Evolutionary conservation across 2,329 filamentous ascomycete genomes (phyloP).

Genomic region (Phaeoacremonium minimum): DNA sequence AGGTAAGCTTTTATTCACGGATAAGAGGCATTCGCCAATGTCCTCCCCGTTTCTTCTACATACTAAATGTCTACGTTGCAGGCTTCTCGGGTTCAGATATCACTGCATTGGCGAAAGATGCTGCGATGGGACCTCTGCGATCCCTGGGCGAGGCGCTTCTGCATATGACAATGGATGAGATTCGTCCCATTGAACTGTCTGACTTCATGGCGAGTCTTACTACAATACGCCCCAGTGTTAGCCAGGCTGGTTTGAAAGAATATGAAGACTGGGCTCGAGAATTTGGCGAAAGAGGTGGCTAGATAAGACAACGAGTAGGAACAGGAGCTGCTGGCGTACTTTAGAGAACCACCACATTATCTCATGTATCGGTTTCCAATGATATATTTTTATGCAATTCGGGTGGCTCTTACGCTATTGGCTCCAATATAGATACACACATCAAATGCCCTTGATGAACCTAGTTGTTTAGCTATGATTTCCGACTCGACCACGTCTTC

Average conservation of each 20-base stretch:
- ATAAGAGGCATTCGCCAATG: background rate
- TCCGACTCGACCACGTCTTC: too few relatives aligned
- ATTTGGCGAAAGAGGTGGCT: slow-evolving; percentile 89
- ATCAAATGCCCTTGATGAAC: too few relatives aligned
- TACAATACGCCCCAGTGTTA: slow-evolving; percentile 87
- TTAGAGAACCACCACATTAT: too few relatives aligned
- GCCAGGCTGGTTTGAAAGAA: slow-evolving; percentile 75
- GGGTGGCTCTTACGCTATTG: too few relatives aligned
- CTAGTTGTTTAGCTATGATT: too few relatives aligned
- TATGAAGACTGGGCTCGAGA: slow-evolving; percentile 94
- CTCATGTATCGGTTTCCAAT: too few relatives aligned
- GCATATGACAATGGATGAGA: slow-evolving; percentile 90
- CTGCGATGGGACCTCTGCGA: slow-evolving; percentile 91
- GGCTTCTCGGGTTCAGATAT: slow-evolving; percentile 98
- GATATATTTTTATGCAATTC: too few relatives aligned
- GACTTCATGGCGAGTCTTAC: slow-evolving; percentile 83
- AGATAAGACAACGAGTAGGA: too few relatives aligned
- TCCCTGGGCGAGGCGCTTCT: slow-evolving; percentile 86
- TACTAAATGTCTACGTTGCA: slow-evolving; percentile 28
- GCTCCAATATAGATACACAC: too few relatives aligned
- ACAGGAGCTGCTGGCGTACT: too few relatives aligned
- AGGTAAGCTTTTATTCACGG: slow-evolving; percentile 46
- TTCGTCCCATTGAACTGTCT: slow-evolving; percentile 74
- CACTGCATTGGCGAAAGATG: slow-evolving; percentile 93
- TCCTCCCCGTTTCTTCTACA: slow-evolving; percentile 2